Conservation (phyloP, 2,329 filamentous ascomycete species). For the Akanthomyces dipterigenus region DNA sequence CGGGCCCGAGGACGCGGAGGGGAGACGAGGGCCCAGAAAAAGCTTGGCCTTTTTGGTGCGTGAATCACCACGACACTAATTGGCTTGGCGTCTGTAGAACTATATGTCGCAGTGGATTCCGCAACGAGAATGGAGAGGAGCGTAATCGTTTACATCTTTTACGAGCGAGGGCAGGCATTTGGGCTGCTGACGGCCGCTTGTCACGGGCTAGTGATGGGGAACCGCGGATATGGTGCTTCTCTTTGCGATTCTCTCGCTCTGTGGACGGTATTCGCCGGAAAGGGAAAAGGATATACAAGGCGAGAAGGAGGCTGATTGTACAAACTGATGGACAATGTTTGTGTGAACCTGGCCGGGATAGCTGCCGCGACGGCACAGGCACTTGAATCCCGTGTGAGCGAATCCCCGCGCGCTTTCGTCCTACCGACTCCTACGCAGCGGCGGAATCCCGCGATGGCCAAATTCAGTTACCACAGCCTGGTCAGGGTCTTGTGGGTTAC, state of each 20-base stretch:
- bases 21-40: not conserved
- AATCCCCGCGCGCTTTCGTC: not conserved
- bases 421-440: not conserved
- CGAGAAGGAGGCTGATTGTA: not conserved
- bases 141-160: not conserved
- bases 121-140: not conserved
- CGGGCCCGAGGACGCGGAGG: not conserved
- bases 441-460: not conserved
- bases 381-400: not conserved
- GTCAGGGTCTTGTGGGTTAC: no score
- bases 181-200: no score
- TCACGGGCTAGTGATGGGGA: no score
- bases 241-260: no score
- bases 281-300: not conserved
- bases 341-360: not conserved
- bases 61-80: not conserved
- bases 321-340: no score
- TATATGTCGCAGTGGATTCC: not conserved
- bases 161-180: no score
- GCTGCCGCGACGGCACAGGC: not conserved
- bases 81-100: not conserved
- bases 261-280: not conserved
- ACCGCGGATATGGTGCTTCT: no score
- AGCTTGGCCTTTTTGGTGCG: not conserved
- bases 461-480: no score